Evolutionary conservation across 306 rosid species (phyloP).

Genomic region (Cucurbita pepo): DNA sequence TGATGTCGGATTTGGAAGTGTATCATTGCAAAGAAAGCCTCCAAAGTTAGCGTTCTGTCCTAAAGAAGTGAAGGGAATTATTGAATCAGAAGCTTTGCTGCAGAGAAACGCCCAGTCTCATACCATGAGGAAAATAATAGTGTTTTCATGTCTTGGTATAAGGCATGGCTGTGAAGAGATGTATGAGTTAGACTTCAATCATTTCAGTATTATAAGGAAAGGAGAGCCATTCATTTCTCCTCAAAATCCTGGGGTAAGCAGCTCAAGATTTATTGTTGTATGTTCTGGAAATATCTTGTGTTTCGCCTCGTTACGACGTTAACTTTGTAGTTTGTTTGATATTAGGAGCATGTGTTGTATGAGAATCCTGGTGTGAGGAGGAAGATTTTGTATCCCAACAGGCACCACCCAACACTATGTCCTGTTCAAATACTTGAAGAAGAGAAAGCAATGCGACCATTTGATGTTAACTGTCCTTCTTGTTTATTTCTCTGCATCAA

Average conservation of each 20-base stretch:
- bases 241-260: slow-evolving; percentile 56
- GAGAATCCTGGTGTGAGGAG: slow-evolving; percentile 62
- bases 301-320: not conserved
- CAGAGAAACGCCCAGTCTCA: slow-evolving; percentile 62
- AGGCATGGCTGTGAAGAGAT: slow-evolving; percentile 85
- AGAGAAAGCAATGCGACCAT: slow-evolving; percentile 77
- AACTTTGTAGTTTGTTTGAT: not conserved
- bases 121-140: slow-evolving; percentile 68
- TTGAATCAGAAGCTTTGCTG: slow-evolving; percentile 35
- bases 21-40: slow-evolving; percentile 32
- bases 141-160: slow-evolving; percentile 74
- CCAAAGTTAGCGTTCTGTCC: slow-evolving; percentile 70
- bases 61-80: slow-evolving; percentile 60
- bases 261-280: not conserved
- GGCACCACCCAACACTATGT: slow-evolving; percentile 40
- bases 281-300: not conserved
- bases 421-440: slow-evolving; percentile 71
- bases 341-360: slow-evolving; percentile 63
- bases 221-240: slow-evolving; percentile 57
- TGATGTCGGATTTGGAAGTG: slow-evolving; percentile 16
- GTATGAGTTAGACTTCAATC: slow-evolving; percentile 61
- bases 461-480: slow-evolving; percentile 61
- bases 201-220: slow-evolving; percentile 60
- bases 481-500: slow-evolving; percentile 80
- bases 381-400: slow-evolving; percentile 52